Base-by-base conservation (phyloP, 2,329 filamentous ascomycete genomes). In the Penicillium janthinellum region DNA sequence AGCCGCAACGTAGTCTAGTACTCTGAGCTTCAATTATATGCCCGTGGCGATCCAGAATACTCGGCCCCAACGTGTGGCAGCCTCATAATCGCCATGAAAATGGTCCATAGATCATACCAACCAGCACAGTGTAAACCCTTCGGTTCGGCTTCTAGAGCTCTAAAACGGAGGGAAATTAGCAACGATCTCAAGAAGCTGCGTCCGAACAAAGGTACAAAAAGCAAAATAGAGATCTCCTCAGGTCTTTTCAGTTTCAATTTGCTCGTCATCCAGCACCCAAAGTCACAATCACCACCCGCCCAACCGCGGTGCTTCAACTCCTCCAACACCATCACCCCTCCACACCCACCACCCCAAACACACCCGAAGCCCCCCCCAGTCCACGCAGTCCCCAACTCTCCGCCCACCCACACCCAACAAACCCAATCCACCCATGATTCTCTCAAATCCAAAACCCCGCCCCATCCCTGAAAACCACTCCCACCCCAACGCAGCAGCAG, bases 241-340 rank as follows among this genome's bases (percentile, higher is more conserved):
- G 77, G 75, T 78, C 76, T 78, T 78, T 77, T 78, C 73, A 78
- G 73, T 79, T 77, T 75, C 67, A 67, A 64, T 63, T 69, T 65
- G 69, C 70, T 74, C 76, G 63, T 78, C 77, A 78, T 75, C 61
- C 75, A 67, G 67, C 47, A 15, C 68, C 67, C 66, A 67, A 56
- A 41, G 44, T 51, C 28, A 60, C 62, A 52, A 64, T 61, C 57
- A 60, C 64, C 42, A 50, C 63, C 45, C 44, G 54, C 41, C 38
- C 52, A 52, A 54, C 71, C 71, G 71, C 72, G 70, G 72, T 75
- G 67, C 71, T 68, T 54, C 31, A 5, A 35, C 14, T 15, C 17
- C 48, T 57, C 51, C 58, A 45, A 12, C 28, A 10, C 20, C 47
- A 55, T 56, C 41, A 54, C 35, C 20, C 37, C 47, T n/a, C 20